Base-by-base conservation (phyloP, 345 rosid species). In the Aurinia saxatilis region DNA sequence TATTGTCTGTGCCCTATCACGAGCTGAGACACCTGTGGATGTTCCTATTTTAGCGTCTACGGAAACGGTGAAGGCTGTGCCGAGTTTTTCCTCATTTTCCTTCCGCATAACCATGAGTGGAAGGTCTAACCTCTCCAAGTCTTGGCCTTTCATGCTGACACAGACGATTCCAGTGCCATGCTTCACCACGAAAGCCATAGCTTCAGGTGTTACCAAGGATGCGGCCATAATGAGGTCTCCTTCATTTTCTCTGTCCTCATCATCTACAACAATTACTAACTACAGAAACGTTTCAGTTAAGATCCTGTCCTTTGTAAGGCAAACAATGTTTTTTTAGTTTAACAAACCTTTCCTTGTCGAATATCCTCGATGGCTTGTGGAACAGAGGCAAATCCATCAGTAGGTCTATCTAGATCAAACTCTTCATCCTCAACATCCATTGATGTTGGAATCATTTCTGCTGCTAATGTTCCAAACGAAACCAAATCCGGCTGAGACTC, bases 141-240 rank as follows among this genome's bases (percentile, higher is more conserved):
- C 95, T 68, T 81, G 81, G 11, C 74, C 84, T 65, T 74, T 81
- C 96, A 90, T 87, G 75, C 97, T 87, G 55, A 85, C 95, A 63
- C 96, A 93, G 12, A 87, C 91, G 6, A 93, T 93, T 18, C 99
- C 98, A 54, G 98, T 87, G 50, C 95, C 87, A 63, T 87, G 82
- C 58, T 85, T 92, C 10, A 92, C 97, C 64, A 87, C 85, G 60
- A 89, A 87, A 38, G 95, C 91, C 97, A 85, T 84, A 40, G 93
- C 84, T 78, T 89, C 87, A 50, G 95, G 95, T 18, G 90, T 92
- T 57, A 73, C 86, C 74, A 82, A 48, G 0, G 83, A 66, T 7
- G 90, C 97, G 10, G 93, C 97, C 97, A 92, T 84, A 30, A 92
- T 87, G 45, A 92, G 73, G 75, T 92, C 95, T 35, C 98, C 97